phyloP scores from a whole-genome alignment of 83 land plant genomes.

The Larix sibirica region DNA sequence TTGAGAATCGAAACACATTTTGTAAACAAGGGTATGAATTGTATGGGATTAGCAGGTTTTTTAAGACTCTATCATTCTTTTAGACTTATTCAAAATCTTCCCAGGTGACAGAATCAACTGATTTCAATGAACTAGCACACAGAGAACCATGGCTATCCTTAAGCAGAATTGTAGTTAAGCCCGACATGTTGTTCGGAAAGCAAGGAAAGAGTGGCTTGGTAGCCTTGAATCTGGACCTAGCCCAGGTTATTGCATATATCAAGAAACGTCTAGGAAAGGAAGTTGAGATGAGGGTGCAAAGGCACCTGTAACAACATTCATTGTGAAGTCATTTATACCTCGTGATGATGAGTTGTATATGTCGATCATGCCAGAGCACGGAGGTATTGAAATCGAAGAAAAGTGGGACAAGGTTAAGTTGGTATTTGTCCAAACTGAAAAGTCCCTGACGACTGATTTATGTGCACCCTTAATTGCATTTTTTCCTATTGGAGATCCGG shows the following conservation, averaged over 20 bases:
- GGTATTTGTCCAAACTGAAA: constrained; percentile 80
- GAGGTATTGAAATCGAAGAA: constrained; percentile 98
- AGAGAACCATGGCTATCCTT: constrained; percentile 50
- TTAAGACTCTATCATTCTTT: no score
- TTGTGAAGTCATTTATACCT: constrained; percentile 95
- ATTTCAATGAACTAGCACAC: constrained; percentile 30
- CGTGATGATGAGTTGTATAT: constrained; percentile 89
- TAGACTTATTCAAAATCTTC: no score
- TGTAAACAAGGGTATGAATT: no score
- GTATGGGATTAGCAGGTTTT: no score
- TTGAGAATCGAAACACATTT: no score
- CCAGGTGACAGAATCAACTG: constrained; percentile 45
- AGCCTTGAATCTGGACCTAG: constrained; percentile 77
- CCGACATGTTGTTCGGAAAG: constrained; percentile 66
- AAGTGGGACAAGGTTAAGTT: constrained; percentile 99
- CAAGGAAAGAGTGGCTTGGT: constrained; percentile 85
- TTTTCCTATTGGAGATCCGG: constrained; percentile 54
- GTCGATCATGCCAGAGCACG: constrained; percentile 58
- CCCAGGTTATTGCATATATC: constrained; percentile 71
- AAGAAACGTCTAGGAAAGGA: constrained; percentile 73
- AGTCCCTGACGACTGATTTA: constrained; percentile 59
- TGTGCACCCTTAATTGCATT: constrained; percentile 84
- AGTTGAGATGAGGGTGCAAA: constrained; percentile 97
- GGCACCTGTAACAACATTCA: constrained; percentile 96
- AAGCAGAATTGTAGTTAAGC: constrained; percentile 55